Percentiles rank a stretch among this genome's conserved stretches.
These are phyloP conservation scores for Thalassiosira sp. DNA, from an alignment of 352 stramenopile species.

Conservation along the genomic window DNA sequence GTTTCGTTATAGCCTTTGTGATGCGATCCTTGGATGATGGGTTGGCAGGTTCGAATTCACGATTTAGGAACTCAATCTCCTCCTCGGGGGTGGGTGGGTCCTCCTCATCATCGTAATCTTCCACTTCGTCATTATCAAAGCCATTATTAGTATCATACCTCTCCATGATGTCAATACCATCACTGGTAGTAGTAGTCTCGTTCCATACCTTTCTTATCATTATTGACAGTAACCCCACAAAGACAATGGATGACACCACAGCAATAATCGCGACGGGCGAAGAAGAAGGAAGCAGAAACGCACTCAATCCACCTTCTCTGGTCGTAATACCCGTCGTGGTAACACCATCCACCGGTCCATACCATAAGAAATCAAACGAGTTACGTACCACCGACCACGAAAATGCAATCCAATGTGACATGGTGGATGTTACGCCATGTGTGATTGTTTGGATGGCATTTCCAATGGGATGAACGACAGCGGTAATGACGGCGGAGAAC, in stretches of 20 bases:
- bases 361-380: slow-evolving; percentile 35
- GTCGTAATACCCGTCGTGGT: slow-evolving; percentile 33
- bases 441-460: slow-evolving; percentile 22
- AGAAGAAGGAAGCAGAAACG: slow-evolving; percentile 13
- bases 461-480: slow-evolving; percentile 32
- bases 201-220: slow-evolving; percentile 7
- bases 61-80: slow-evolving; percentile 49
- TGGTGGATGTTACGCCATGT: slow-evolving; percentile 9
- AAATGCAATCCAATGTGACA: slow-evolving; percentile 25
- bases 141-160: neutral
- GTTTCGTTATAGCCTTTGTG: slow-evolving; percentile 23
- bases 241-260: slow-evolving; percentile 21
- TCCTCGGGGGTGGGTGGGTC: slow-evolving; percentile 32
- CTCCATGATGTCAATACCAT: neutral
- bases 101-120: slow-evolving; percentile 27
- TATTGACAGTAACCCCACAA: slow-evolving; percentile 19
- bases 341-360: slow-evolving; percentile 44
- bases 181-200: neutral
- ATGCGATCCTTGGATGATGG: slow-evolving; percentile 28
- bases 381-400: slow-evolving; percentile 21
- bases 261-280: slow-evolving; percentile 1
- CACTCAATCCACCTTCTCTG: slow-evolving; percentile 28
- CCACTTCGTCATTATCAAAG: slow-evolving; percentile 5
- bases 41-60: slow-evolving; percentile 44
- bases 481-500: neutral